Evolutionary conservation across 257 asterid species (phyloP).

Genomic region (Solanum bulbocastanum): DNA sequence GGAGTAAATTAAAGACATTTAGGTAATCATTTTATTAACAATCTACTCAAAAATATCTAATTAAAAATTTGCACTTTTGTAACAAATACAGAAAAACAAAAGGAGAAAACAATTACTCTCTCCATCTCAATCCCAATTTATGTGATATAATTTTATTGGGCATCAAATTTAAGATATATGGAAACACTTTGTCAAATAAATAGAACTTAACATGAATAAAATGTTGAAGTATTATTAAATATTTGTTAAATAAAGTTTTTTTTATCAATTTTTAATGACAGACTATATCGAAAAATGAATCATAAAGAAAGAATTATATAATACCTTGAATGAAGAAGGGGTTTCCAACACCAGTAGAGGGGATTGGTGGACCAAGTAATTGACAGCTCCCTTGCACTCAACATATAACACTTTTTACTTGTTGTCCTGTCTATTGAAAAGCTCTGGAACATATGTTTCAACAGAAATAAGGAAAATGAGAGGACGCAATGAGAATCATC

Average conservation of each 20-base stretch:
- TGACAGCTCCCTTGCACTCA: constrained; percentile 64
- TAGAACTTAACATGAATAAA: background rate
- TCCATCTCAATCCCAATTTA: background rate
- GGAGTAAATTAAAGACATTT: background rate
- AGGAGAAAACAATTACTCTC: background rate
- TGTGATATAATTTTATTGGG: background rate
- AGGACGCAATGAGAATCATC: background rate
- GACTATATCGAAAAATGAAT: too few relatives aligned
- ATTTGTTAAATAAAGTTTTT: too few relatives aligned
- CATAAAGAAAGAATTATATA: background rate
- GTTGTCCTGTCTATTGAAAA: constrained; percentile 40
- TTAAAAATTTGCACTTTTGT: background rate
- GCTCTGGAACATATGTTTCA: constrained; percentile 24
- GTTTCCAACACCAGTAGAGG: constrained; percentile 71
- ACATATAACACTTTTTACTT: constrained; percentile 47
- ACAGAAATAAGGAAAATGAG: background rate
- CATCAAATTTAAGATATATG: background rate
- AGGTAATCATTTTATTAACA: background rate
- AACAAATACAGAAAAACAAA: background rate
- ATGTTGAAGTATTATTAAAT: background rate
- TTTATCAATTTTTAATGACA: background rate
- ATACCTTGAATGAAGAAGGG: constrained; percentile 20
- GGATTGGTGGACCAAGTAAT: constrained; percentile 50
- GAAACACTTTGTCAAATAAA: too few relatives aligned
- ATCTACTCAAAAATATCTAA: background rate